Evolutionary conservation across 164 flowering plant species (phyloP), one percentile per base, ranked within the genome.

Genomic region (Pachysandra terminalis): DNA sequence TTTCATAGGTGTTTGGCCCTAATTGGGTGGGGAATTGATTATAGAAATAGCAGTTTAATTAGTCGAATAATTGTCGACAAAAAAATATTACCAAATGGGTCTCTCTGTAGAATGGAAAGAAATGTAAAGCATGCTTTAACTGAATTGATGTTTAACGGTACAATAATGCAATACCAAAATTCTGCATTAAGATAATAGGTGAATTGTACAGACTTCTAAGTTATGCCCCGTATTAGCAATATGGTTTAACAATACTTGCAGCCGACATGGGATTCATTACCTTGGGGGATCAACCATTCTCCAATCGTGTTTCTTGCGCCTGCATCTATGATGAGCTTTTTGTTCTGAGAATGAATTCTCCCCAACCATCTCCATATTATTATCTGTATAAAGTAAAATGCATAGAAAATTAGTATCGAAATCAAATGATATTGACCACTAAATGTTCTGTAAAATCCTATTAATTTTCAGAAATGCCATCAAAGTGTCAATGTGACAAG

Each of bases 231-330:
- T 12, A 45, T 45, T 12, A 15, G 51, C 51, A 45, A 12, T 45
- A 45, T 15, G 17, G 1, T 10, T 45, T 45, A 45, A 45, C 51
- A 45, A 45, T 45, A 10, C 51, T 45, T 45, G 10, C 10, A 1
- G 51, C 14, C 14, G 15, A 45, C 10, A 32, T 45, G 51, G 51
- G 2, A 15, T 45, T 45, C 17, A 10, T 76, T 61, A 80, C 71
- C 77, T 76, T 49, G 66, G 55, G 19, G 77, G 51, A 67, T 74
- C 85, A 63, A 82, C 78, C 86, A 87, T 84, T 77, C 80, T 85
- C 66, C 77, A 82, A 27, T 90, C 95, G 52, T 93, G 88, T 78
- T 90, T 93, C 85, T 86, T 93, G 19, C 98, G 88, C 24, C 98
- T 84, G 74, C 96, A 79, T 73, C 98, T 82, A 70, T 93, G 83